phyloP scores from a whole-genome alignment of 2,329 filamentous ascomycete species.

The Cladobotryum protrusum region DNA sequence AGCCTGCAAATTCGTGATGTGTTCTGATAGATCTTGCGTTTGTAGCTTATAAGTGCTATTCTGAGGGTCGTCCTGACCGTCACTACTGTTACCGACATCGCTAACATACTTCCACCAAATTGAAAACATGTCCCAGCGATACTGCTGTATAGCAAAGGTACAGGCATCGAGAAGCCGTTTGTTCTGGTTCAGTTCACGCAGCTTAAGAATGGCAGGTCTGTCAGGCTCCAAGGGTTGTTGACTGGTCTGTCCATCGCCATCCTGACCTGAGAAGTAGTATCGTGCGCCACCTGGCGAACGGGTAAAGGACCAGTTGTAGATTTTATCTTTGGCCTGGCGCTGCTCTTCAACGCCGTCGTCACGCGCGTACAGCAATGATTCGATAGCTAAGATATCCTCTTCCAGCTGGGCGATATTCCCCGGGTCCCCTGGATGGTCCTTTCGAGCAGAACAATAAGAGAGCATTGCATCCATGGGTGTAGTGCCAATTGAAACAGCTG shows the following conservation, averaged over 20 bases:
- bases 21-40: neutral
- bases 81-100: conserved; percentile 16
- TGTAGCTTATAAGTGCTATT: neutral
- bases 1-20: neutral
- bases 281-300: conserved; percentile 20
- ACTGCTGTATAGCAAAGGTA: conserved; percentile 14
- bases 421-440: conserved; percentile 13
- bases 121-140: conserved; percentile 35
- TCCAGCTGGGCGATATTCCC: conserved; percentile 18
- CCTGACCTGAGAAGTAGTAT: conserved; percentile 19
- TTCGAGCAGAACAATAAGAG: conserved; percentile 25
- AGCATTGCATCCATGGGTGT: conserved; percentile 34
- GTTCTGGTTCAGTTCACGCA: conserved; percentile 18
- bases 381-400: conserved; percentile 22
- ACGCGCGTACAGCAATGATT: conserved; percentile 21
- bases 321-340: conserved; percentile 21
- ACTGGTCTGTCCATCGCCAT: conserved; percentile 3
- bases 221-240: conserved; percentile 9
- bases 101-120: conserved; percentile 35
- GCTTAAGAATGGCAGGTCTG: neutral
- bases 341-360: conserved; percentile 29
- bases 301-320: conserved; percentile 26
- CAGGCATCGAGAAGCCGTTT: conserved; percentile 19
- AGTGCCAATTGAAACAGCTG: conserved; percentile 28
- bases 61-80: neutral